Evolutionary conservation across 192 early-diverging fungal species (phyloP).

Genomic region (Dissophora globulifera): DNA sequence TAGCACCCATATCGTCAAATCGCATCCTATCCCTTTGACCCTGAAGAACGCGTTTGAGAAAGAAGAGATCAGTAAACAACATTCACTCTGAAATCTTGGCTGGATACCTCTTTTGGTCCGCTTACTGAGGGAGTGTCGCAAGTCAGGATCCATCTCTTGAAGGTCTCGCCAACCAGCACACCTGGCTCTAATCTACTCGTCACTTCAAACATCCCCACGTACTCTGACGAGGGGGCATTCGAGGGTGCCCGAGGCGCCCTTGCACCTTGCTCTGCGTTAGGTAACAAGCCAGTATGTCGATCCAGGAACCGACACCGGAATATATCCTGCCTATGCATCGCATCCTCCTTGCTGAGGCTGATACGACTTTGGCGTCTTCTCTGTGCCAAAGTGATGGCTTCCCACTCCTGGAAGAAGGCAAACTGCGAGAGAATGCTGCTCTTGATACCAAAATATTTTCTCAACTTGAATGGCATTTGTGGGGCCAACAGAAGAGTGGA

Average conservation of each 20-base stretch:
- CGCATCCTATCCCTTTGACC: constrained; percentile 17
- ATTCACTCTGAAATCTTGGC: no score
- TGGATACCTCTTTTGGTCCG: no score
- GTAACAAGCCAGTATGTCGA: constrained; percentile 17
- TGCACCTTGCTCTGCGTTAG: background rate
- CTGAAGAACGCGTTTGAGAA: no score
- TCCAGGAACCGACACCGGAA: constrained; percentile 18
- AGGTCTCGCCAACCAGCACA: background rate
- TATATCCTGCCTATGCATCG: constrained; percentile 4
- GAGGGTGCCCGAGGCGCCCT: constrained; percentile 2
- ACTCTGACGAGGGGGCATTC: constrained; percentile 12
- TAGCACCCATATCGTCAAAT: constrained; percentile 21
- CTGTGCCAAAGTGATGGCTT: constrained; percentile 20
- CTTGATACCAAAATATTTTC: constrained; percentile 12
- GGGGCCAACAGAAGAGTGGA: constrained; percentile 7
- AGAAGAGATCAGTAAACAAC: no score
- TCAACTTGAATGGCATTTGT: constrained; percentile 33
- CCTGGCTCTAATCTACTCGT: constrained; percentile 26
- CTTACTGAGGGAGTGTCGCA: constrained; percentile 13
- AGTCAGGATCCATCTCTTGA: constrained; percentile 26
- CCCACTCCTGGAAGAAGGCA: constrained; percentile 50
- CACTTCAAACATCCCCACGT: constrained; percentile 36
- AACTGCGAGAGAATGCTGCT: constrained; percentile 26
- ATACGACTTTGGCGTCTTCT: constrained; percentile 13
- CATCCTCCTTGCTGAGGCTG: constrained; percentile 3